Evolutionary conservation across 169 alveolate species (phyloP).

Genomic region (Neospora caninum): DNA sequence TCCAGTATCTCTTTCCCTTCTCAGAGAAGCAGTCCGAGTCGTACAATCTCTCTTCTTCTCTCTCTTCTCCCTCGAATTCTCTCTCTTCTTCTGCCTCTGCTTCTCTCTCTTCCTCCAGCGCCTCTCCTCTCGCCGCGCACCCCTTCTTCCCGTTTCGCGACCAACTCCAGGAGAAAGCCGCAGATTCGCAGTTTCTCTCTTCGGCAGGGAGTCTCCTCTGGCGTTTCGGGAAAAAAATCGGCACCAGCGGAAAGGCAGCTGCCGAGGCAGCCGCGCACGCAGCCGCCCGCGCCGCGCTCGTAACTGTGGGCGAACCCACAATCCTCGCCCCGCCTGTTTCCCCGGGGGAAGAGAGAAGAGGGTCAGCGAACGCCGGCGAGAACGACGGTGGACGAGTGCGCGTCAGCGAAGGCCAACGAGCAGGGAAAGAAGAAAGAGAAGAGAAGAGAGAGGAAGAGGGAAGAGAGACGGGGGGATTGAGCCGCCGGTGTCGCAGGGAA

Average conservation of each 20-base stretch:
- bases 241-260: conserved; percentile 3
- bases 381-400: neutral
- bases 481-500: neutral
- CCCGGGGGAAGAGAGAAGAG: neutral
- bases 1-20: neutral
- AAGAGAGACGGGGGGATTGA: neutral
- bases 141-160: neutral
- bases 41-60: neutral
- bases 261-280: conserved; percentile 3
- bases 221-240: neutral
- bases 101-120: neutral
- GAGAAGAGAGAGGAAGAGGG: neutral
- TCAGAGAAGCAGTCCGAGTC: neutral
- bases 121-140: neutral
- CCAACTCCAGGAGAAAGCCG: neutral
- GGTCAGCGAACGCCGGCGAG: neutral
- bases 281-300: neutral
- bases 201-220: conserved; percentile 1
- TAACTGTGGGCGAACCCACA: conserved; percentile 16
- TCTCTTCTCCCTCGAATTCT: neutral
- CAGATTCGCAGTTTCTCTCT: neutral
- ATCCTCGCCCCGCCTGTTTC: neutral
- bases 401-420: neutral
- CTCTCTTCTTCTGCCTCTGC: neutral
- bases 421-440: neutral